Conservation (phyloP, 2,329 filamentous ascomycete species). For the Fusarium pseudoanthophilum region DNA sequence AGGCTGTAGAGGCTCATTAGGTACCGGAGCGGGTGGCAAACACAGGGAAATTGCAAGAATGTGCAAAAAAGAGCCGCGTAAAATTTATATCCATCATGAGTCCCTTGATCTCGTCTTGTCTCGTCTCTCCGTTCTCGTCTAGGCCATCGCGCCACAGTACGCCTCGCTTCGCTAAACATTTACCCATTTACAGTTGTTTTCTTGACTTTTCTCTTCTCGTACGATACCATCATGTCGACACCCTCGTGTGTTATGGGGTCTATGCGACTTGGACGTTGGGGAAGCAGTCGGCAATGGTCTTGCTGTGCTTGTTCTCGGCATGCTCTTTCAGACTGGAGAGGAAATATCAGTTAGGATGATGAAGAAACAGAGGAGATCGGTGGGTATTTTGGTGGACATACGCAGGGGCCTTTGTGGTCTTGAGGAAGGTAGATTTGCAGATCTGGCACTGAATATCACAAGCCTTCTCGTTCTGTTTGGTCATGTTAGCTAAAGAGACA, state of each 20-base stretch:
- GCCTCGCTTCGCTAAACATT: constrained; percentile 38
- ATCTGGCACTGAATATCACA: constrained; percentile 80
- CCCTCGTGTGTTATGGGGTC: background rate
- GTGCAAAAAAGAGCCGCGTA: constrained; percentile 33
- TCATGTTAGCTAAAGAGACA: constrained; percentile 23
- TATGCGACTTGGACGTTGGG: constrained; percentile 55
- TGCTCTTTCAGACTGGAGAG: constrained; percentile 71
- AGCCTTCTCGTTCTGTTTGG: constrained; percentile 73
- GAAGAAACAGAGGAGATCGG: background rate
- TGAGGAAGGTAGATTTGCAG: constrained; percentile 83
- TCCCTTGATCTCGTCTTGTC: constrained; percentile 22
- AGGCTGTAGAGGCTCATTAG: constrained; percentile 50
- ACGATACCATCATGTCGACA: constrained; percentile 13
- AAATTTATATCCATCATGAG: constrained; percentile 32
- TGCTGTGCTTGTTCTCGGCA: constrained; percentile 80
- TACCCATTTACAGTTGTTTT: constrained; percentile 5
- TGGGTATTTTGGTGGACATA: constrained; percentile 52
- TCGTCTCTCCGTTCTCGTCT: constrained; percentile 14
- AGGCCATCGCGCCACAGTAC: constrained; percentile 35
- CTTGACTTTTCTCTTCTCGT: constrained; percentile 5
- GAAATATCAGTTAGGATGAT: constrained; percentile 19
- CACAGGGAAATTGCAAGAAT: constrained; percentile 6
- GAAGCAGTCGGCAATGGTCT: constrained; percentile 78
- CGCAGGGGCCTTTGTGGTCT: constrained; percentile 79
- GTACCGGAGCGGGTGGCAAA: background rate